These are phyloP conservation scores for Hirschioporus abietinus DNA, from an alignment of 768 basidiomycete species.

Conservation along the genomic window DNA sequence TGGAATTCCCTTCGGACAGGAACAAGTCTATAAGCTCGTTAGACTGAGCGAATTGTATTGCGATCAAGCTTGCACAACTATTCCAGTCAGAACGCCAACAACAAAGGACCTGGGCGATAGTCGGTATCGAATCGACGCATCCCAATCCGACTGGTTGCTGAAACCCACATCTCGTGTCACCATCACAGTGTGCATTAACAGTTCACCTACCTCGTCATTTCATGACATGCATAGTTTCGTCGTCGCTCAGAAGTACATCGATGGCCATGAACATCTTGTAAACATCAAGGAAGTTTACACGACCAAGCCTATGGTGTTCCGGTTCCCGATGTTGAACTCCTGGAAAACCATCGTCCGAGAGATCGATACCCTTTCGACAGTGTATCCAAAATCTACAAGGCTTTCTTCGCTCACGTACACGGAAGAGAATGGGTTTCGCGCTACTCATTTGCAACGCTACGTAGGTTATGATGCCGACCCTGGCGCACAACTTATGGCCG, in stretches of 20 bases:
- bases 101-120: background rate
- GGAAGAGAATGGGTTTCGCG: background rate
- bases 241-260: background rate
- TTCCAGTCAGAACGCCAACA: background rate
- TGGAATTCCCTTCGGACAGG: background rate
- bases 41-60: background rate
- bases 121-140: background rate
- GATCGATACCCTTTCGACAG: background rate
- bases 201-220: background rate
- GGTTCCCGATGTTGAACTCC: no score
- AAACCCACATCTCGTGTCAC: background rate
- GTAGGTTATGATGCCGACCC: background rate
- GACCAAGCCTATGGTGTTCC: background rate
- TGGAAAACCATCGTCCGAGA: background rate
- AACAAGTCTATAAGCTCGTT: background rate
- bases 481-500: background rate
- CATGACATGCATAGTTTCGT: background rate
- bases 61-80: background rate
- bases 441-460: background rate
- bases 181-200: background rate
- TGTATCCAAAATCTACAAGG: background rate
- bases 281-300: background rate
- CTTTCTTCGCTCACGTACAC: background rate
- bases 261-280: background rate
- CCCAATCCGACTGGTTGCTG: background rate